A percentile compares a stretch with the other conserved stretches of the same genome.
phyloP scores from a whole-genome alignment of 2,329 filamentous ascomycete species.

The Akanthomyces lecanii region DNA sequence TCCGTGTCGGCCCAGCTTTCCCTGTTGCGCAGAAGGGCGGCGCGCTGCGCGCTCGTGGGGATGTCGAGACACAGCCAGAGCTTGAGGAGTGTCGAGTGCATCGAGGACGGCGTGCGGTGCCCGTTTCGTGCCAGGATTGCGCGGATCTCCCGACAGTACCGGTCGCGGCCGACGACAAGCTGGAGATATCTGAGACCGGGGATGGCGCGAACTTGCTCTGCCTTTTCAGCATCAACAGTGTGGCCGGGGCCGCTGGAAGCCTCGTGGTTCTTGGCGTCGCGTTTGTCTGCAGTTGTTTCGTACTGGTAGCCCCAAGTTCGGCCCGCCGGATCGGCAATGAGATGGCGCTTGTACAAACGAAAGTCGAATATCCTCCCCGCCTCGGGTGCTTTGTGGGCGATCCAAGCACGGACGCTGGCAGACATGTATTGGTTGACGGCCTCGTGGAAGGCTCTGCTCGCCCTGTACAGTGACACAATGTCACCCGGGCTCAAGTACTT shows the following conservation, averaged over 20 bases:
- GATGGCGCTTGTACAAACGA: slow-evolving; percentile 52
- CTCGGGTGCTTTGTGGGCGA: slow-evolving; percentile 49
- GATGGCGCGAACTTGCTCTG: slow-evolving; percentile 42
- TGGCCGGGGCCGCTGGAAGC: background rate
- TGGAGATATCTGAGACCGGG: slow-evolving; percentile 64
- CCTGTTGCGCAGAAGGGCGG: slow-evolving; percentile 48
- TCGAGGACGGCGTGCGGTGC: slow-evolving; percentile 49
- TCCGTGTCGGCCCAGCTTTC: slow-evolving; percentile 55
- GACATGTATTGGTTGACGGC: slow-evolving; percentile 57
- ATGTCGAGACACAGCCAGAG: slow-evolving; percentile 72
- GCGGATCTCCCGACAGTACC: slow-evolving; percentile 58
- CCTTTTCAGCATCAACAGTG: slow-evolving; percentile 5
- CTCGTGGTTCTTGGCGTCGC: no score
- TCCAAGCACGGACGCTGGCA: slow-evolving; percentile 54
- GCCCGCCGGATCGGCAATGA: slow-evolving; percentile 56
- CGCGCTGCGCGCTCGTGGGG: slow-evolving; percentile 51
- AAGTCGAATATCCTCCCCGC: slow-evolving; percentile 57
- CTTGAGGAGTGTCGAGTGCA: slow-evolving; percentile 51
- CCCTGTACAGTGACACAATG: slow-evolving; percentile 60
- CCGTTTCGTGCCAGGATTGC: slow-evolving; percentile 54
- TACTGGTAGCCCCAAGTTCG: slow-evolving; percentile 33
- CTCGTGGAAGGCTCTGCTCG: slow-evolving; percentile 58
- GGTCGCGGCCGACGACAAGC: slow-evolving; percentile 59
- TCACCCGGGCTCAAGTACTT: slow-evolving; percentile 51
- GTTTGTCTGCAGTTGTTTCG: background rate